These are phyloP conservation scores for Aphanomyces stellatus DNA, from an alignment of 352 stramenopile species.

Conservation along the genomic window DNA sequence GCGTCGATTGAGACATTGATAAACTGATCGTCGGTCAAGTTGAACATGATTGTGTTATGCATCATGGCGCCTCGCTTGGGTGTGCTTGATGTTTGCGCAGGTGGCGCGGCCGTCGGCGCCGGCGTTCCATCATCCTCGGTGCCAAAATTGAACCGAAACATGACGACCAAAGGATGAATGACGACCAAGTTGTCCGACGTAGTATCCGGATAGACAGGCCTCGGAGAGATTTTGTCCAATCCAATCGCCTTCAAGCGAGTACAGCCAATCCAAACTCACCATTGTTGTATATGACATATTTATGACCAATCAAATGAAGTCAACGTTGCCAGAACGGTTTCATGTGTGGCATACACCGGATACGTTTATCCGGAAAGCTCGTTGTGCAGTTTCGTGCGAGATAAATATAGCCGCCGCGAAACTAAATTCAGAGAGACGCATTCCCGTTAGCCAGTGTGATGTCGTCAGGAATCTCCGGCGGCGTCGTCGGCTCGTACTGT, in stretches of 20 bases:
- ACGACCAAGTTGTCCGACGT: not conserved
- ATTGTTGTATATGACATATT: no score
- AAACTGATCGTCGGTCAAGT: not conserved
- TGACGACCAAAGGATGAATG: not conserved
- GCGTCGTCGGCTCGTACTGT: slow-evolving; percentile 9
- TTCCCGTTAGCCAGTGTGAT: no score
- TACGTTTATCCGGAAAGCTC: no score
- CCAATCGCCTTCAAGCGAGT: not conserved
- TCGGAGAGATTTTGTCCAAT: no score
- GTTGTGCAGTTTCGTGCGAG: no score
- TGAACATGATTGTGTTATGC: not conserved
- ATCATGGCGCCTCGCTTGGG: not conserved
- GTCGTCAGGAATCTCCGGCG: no score
- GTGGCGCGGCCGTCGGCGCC: not conserved
- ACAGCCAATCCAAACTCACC: no score
- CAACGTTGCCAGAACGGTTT: no score
- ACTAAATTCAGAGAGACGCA: not conserved
- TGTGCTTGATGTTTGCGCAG: not conserved
- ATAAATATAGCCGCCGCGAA: no score
- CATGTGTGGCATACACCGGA: no score
- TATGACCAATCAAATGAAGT: no score
- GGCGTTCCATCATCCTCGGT: not conserved
- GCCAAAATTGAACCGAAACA: slow-evolving; percentile 21
- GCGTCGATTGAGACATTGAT: not conserved
- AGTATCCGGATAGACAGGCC: no score